Base-by-base conservation (phyloP, 2,329 filamentous ascomycete genomes). In the Penicillium sp. region DNA sequence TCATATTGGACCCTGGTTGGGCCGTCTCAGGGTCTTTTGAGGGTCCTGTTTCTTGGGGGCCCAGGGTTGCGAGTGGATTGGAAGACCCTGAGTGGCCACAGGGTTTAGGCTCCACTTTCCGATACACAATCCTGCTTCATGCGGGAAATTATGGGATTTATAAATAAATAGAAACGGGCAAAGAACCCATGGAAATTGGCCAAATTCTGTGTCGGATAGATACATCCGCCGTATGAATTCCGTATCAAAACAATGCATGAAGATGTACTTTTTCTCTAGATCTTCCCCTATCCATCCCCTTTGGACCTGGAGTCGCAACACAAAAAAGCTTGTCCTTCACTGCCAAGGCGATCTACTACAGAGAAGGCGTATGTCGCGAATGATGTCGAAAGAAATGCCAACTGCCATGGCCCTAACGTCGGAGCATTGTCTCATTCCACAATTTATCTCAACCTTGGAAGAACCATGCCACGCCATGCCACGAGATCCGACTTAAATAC, bases 271-370 rank as follows among this genome's bases (percentile, higher is more conserved):
- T 31, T n/a, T 39, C 23, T 25, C 26, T 16, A 31, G 50, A 52
- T 44, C 50, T 31, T 21, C 50, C 39, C 37, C 26, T 52, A n/a
- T 49, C 25, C 25, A 50, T 55, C 37, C 44, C 43, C 25, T 14
- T 39, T 52, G 11, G 23, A 35, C 10, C 26, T 27, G 35, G 39
- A 31, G 5, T 42, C n/a, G 55, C 50, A n/a, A 23, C n/a, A 48
- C 27, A 27, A 50, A 49, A 63, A 62, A 62, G 61, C 61, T 63
- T 63, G 59, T 59, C 35, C 49, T 57, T 21, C 11, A 11, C 11
- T 44, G 60, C 61, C 59, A 59, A 62, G 59, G 57, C 47, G 54
- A 62, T 62, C 54, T 42, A n/a, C 39, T 23, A 9, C n/a, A 42
- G 14, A 23, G 10, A 16, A 11, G 39, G 33, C 50, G 19, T 10